A percentile compares a stretch with the other conserved stretches of the same genome.
Conservation (phyloP, 495 filamentous ascomycete genomes). For the Lepraria neglecta region DNA sequence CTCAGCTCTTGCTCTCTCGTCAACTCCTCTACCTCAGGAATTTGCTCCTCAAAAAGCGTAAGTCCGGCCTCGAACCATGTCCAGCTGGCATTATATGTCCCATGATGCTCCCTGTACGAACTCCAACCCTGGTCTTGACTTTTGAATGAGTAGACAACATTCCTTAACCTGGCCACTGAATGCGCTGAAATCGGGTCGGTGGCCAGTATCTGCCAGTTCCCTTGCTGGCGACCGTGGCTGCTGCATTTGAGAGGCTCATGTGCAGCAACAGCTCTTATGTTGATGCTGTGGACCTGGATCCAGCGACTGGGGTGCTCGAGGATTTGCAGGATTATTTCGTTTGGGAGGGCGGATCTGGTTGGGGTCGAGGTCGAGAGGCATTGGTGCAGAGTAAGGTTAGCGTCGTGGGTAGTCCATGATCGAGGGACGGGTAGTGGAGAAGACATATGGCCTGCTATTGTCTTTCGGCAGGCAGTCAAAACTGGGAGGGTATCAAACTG, state of each 20-base stretch:
- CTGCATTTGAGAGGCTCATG: slow-evolving; percentile 22
- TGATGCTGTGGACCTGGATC: slow-evolving; percentile 26
- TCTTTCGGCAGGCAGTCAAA: not conserved
- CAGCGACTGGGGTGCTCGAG: slow-evolving; percentile 32
- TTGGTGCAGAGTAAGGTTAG: slow-evolving; percentile 20
- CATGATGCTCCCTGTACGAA: slow-evolving; percentile 29
- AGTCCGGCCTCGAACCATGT: slow-evolving; percentile 62
- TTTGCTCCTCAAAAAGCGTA: not conserved
- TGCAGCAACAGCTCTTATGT: slow-evolving; percentile 12
- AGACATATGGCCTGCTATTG: not conserved
- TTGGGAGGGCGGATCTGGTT: slow-evolving; percentile 17
- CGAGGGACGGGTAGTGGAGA: slow-evolving; percentile 25
- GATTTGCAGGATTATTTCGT: slow-evolving; percentile 31
- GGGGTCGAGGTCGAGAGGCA: slow-evolving; percentile 24
- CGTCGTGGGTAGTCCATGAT: slow-evolving; percentile 32
- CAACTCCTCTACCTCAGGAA: slow-evolving; percentile 24
- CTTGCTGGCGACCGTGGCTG: not conserved
- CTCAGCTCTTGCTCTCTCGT: slow-evolving; percentile 13
- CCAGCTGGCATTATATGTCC: slow-evolving; percentile 52
- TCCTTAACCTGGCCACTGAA: slow-evolving; percentile 28
- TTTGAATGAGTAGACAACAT: slow-evolving; percentile 58
- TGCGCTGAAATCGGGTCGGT: slow-evolving; percentile 11
- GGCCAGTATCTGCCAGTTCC: slow-evolving; percentile 9
- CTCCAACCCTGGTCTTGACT: slow-evolving; percentile 65
- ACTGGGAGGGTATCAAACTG: not conserved